Evolutionary conservation across 139 green algal species (phyloP).

Genomic region (Chlamydomonas sp.): DNA sequence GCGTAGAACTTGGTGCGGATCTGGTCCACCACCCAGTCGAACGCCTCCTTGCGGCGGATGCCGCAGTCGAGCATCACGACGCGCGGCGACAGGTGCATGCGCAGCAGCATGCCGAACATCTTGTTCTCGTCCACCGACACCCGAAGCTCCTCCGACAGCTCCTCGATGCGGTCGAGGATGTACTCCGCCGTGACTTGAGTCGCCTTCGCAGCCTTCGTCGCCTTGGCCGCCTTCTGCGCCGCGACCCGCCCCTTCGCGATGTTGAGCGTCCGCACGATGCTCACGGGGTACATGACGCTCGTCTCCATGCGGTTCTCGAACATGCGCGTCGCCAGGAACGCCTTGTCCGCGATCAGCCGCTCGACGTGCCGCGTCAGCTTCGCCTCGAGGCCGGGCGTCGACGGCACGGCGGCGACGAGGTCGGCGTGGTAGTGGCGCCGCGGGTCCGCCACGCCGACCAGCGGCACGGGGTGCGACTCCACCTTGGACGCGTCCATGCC

Average conservation of each 20-base stretch:
- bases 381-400: not conserved
- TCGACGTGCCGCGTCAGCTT: not conserved
- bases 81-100: not conserved
- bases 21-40: not conserved
- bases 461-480: conserved; percentile 74
- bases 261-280: not conserved
- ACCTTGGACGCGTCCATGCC: conserved; percentile 88
- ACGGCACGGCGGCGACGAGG: too few relatives aligned
- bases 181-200: not conserved
- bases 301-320: not conserved
- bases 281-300: conserved; percentile 2
- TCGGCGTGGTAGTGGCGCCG: too few relatives aligned
- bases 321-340: not conserved
- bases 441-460: conserved; percentile 26
- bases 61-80: not conserved
- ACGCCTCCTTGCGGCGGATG: not conserved
- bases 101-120: not conserved
- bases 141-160: not conserved
- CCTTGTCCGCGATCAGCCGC: not conserved
- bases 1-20: not conserved
- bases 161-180: not conserved
- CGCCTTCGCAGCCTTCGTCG: not conserved
- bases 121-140: not conserved
- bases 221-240: not conserved
- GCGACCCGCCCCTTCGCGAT: too few relatives aligned